A percentile compares a stretch with the other conserved stretches of the same genome.
Evolutionary conservation across 2,329 filamentous ascomycete species (phyloP).

Genomic region (Pezicula radicicola): DNA sequence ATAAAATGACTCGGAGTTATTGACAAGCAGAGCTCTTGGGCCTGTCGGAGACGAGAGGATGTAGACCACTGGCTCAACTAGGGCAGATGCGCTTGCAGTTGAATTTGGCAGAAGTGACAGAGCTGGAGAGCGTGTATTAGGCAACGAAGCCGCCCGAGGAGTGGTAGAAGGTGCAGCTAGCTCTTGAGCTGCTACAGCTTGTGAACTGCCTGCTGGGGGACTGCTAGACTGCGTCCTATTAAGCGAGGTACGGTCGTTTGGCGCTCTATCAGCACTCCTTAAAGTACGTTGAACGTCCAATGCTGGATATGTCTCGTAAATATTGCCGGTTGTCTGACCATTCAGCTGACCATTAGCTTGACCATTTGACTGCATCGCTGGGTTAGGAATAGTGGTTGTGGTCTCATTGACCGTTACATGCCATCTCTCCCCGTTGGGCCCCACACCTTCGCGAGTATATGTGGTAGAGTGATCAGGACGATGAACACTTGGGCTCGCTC

Average conservation of each 20-base stretch:
- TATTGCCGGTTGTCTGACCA: background rate
- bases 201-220: background rate
- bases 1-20: slow-evolving; percentile 49
- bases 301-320: slow-evolving; percentile 10
- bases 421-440: slow-evolving; percentile 49
- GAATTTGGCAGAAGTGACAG: slow-evolving; percentile 13
- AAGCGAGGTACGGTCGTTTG: slow-evolving; percentile 8
- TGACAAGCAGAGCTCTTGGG: slow-evolving; percentile 55
- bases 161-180: slow-evolving; percentile 6
- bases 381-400: slow-evolving; percentile 20
- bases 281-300: slow-evolving; percentile 22
- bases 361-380: slow-evolving; percentile 7
- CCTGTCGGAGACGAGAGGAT: slow-evolving; percentile 59
- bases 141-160: background rate
- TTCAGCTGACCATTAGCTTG: slow-evolving; percentile 1
- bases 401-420: slow-evolving; percentile 49
- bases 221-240: slow-evolving; percentile 19
- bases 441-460: slow-evolving; percentile 45
- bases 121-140: slow-evolving; percentile 13
- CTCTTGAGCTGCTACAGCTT: background rate
- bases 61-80: slow-evolving; percentile 49
- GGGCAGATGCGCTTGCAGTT: slow-evolving; percentile 9
- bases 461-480: slow-evolving; percentile 36
- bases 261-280: slow-evolving; percentile 20
- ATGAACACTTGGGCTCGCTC: slow-evolving; percentile 24